phyloP scores from a whole-genome alignment of 768 basidiomycete genomes.

The Mycena filopes region DNA sequence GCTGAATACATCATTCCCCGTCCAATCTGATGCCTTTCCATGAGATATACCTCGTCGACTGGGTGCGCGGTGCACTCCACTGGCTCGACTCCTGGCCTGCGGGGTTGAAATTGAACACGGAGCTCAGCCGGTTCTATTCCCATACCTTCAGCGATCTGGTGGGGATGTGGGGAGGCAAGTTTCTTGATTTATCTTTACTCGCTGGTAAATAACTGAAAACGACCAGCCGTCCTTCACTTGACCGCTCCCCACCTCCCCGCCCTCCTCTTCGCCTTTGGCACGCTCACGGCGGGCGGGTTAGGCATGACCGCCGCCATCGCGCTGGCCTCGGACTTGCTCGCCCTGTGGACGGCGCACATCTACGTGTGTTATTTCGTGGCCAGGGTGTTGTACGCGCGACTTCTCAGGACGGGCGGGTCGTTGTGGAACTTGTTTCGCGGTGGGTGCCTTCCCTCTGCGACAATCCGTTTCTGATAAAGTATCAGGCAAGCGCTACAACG shows the following conservation, averaged over 20 bases:
- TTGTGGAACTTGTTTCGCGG: conserved; percentile 94
- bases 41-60: conserved; percentile 56
- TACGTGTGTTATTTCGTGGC: conserved; percentile 75
- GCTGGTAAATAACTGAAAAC: background rate
- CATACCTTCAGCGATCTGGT: conserved; percentile 74
- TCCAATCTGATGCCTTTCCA: background rate
- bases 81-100: conserved; percentile 98
- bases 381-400: conserved; percentile 67
- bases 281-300: conserved; percentile 44
- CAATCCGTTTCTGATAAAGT: background rate
- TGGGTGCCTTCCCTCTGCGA: conserved; percentile 36
- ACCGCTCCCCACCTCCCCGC: conserved; percentile 43
- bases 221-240: conserved; percentile 39
- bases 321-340: conserved; percentile 71
- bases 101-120: conserved; percentile 94
- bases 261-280: conserved; percentile 48
- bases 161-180: conserved; percentile 78
- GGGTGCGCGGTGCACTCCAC: conserved; percentile 62
- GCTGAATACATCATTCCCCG: background rate
- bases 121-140: conserved; percentile 89
- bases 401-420: conserved; percentile 66
- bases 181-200: conserved; percentile 3
- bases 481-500: conserved; percentile 89
- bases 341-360: conserved; percentile 77
- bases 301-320: conserved; percentile 76